Evolutionary conservation across 768 basidiomycete species (phyloP).

Genomic region (Lyophyllum semitale): DNA sequence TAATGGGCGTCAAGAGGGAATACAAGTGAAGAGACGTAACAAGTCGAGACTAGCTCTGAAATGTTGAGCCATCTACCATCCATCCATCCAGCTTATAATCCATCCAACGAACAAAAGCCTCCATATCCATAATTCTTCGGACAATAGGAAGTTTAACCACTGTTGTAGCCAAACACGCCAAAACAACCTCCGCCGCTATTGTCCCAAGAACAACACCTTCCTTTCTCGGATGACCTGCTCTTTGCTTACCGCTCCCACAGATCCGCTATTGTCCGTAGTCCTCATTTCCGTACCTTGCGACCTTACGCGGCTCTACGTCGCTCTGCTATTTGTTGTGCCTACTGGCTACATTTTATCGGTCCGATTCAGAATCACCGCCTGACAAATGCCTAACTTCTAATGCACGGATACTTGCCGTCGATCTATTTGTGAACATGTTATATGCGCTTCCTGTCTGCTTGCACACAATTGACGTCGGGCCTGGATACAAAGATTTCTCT

Average conservation of each 20-base stretch:
- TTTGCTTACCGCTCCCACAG: not conserved
- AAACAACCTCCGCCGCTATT: slow-evolving; percentile 1
- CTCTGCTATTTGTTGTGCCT: not conserved
- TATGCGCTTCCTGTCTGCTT: no score
- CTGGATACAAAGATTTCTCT: no score
- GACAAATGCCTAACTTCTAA: no score
- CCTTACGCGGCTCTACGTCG: not conserved
- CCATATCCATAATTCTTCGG: not conserved
- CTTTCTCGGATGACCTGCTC: not conserved
- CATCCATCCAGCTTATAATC: slow-evolving; percentile 3
- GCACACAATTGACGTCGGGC: no score
- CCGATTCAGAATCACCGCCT: not conserved
- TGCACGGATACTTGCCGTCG: no score
- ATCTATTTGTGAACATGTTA: no score
- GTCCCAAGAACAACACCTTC: slow-evolving; percentile 7
- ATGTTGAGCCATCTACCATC: not conserved
- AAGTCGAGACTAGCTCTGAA: slow-evolving; percentile 15
- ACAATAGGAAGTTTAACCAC: not conserved
- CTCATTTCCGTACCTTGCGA: not conserved
- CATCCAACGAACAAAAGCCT: slow-evolving; percentile 1
- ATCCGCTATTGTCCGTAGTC: not conserved
- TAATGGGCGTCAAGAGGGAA: not conserved
- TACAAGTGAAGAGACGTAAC: slow-evolving; percentile 1
- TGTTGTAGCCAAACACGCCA: not conserved
- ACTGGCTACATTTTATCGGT: not conserved